Evolutionary conservation across 2,329 filamentous ascomycete genomes (phyloP).

Genomic region (Colletotrichum australisinense): DNA sequence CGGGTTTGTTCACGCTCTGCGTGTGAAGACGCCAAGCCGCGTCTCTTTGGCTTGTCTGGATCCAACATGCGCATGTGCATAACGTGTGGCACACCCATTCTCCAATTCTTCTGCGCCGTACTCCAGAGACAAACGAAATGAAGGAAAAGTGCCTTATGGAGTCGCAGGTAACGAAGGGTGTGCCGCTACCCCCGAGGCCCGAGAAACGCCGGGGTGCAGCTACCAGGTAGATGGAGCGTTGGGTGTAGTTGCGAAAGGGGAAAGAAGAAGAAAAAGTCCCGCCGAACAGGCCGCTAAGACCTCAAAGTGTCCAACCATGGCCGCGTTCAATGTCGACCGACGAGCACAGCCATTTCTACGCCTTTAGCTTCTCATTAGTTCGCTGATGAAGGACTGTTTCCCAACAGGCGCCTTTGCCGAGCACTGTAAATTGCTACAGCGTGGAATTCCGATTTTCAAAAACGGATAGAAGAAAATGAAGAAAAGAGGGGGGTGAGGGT

Average conservation of each 20-base stretch:
- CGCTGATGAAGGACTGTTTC: background rate
- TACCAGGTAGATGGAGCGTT: conserved; percentile 28
- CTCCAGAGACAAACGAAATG: conserved; percentile 16
- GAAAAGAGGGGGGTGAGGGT: background rate
- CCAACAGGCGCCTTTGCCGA: background rate
- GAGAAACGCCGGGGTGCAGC: conserved; percentile 1
- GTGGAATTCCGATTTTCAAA: conserved; percentile 9
- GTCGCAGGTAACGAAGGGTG: conserved; percentile 9
- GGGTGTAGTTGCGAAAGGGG: background rate
- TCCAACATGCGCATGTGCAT: conserved; percentile 16
- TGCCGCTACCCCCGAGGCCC: conserved; percentile 24
- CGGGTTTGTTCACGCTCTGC: background rate
- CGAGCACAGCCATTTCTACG: background rate
- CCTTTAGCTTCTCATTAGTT: background rate
- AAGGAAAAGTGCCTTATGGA: conserved; percentile 34
- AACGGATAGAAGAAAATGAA: conserved; percentile 2
- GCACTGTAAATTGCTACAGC: background rate
- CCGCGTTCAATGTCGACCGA: background rate
- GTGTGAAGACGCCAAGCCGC: conserved; percentile 22
- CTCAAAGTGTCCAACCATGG: background rate
- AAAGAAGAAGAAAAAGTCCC: conserved; percentile 1
- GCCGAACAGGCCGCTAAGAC: background rate
- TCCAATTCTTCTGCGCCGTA: background rate
- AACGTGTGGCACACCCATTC: conserved; percentile 10
- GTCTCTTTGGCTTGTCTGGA: conserved; percentile 11